Base-by-base conservation (phyloP, 257 asterid genomes). In the Craterostigma plantagineum region DNA sequence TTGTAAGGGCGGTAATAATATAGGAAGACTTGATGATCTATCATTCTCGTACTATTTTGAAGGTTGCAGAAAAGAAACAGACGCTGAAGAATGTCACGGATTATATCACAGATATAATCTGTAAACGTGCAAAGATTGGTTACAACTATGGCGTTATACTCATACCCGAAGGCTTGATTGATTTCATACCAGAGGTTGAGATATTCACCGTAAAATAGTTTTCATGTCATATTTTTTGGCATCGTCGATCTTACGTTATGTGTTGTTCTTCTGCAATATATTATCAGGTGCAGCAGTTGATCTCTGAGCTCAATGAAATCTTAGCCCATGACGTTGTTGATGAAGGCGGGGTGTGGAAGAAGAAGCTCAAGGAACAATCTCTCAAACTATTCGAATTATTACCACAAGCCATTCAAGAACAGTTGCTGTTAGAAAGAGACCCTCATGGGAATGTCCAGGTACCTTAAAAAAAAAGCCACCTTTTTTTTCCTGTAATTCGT, bases 181-280 rank as follows among this genome's bases (percentile, higher is more conserved):
- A 90, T 70, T 90, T 90, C 66, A 90, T 90, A 56, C 99, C 99
- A 8, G 99, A 90, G 93, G 99, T 90, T 57, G 14, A n/a, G n/a
- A n/a, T n/a, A n/a, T n/a, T n/a, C n/a, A n/a, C n/a, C n/a, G n/a
- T n/a, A n/a, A n/a, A 10, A 38, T 7, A n/a, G n/a, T n/a, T n/a
- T n/a, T n/a, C n/a, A n/a, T 23, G 30, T 45, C 30, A 35, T 9
- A 10, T 37, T 10, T n/a, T 38, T 43, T 46, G 48, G 35, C 37
- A 35, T 18, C 4, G 6, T 3, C 33, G 46, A 41, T 43, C 12
- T 11, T 43, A 15, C 40, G 8, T 45, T 58, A n/a, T n/a, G n/a
- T 23, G 48, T 51, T 43, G 44, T 33, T 9, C 27, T 36, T 15
- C 17, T 47, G 50, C 51, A 27, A n/a, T n/a, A n/a, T n/a, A n/a